Base-by-base conservation (phyloP, 352 stramenopile species). In the Phytopythium oedochilum region DNA sequence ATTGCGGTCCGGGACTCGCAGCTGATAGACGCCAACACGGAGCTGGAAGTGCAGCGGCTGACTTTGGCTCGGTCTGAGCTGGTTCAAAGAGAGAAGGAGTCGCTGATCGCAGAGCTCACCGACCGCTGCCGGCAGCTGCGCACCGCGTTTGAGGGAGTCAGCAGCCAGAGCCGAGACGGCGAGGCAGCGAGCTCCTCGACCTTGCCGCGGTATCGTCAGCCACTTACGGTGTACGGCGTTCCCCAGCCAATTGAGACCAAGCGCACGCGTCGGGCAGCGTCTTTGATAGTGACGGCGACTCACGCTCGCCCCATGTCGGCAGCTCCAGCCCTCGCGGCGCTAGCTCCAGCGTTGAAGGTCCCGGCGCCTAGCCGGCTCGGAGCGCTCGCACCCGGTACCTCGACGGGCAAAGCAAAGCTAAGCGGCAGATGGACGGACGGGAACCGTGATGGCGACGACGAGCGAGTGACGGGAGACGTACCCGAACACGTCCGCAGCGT, bases 401-500 rank as follows among this genome's bases (percentile, higher is more conserved):
- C 38, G 42, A 29, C 40, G 46, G n/a, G 35, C 34, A 40, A 55
- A 44, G 26, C 50, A 15, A 39, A 18, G 10, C 31, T 20, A 25
- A 42, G n/a, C 25, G 49, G 34, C 36, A 34, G 15, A 10, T 43
- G 42, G 44, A 43, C 26, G 22, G 44, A 47, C 5, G 10, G 29
- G 5, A 20, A 28, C 20, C 38, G 17, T 5, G 36, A 50, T 23
- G 32, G 39, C 14, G 45, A 47, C 23, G 42, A 32, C 23, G 42
- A 48, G 42, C 42, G 42, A 47, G 36, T 23, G 36, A 2, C 18
- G 36, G 4, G 17, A 36, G 44, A 70, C 26, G 60, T 70, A 25
- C 53, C 67, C 23, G 75, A 89, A 5, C 78, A 87, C 39, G 63
- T 89, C 31, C 66, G 75, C 22, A 89, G 75, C 43, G 43, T 83